Base-by-base conservation (phyloP, 2,329 filamentous ascomycete genomes). In the Colletotrichum nymphaeae region DNA sequence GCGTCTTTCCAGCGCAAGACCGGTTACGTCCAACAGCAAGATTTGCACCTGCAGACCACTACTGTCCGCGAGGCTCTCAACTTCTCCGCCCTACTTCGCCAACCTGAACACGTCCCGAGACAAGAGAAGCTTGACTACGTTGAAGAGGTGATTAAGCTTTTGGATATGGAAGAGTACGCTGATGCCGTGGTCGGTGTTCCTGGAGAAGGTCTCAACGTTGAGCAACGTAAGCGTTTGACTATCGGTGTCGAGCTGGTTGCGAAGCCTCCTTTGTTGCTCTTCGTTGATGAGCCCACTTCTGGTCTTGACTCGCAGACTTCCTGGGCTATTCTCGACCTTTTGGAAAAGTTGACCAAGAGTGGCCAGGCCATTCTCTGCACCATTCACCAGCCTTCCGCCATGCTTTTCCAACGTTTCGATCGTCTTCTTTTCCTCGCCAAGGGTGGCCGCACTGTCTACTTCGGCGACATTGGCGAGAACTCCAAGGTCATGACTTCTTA, bases 161-260 rank as follows among this genome's bases (percentile, higher is more conserved):
- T 98, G 28, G 95, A 97, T 59, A 97, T 98, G 94, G 89, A 95
- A 76, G 90, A 94, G 65, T 97, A 97, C 78, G 95, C 95, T 16
- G 95, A 97, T 80, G 95, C 95, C 19, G 88, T 98, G 57, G 94
- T 98, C 67, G 96, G 95, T 87, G 93, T 97, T 32, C 94, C 94
- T 6, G 95, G 95, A 75, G 94, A 97, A 86, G 95, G 94, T 83
- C 88, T 94, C 49, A 94, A 94, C 79, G 89, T 91, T 16, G 91
- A 93, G 78, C 91, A 93, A 81, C 86, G 90, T 63, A 92, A 92
- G 83, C 93, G 95, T 78, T 88, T 98, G 7, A 98, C 95, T 0
- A 98, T 98, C 75, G 96, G 95, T 83, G 95, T 98, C n/a, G 96
- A 98, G 81, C 89, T 98, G 28, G 95, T 95, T 55, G 96, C 96